Conservation (phyloP, 345 rosid species). For the Lumnitzera racemosa region DNA sequence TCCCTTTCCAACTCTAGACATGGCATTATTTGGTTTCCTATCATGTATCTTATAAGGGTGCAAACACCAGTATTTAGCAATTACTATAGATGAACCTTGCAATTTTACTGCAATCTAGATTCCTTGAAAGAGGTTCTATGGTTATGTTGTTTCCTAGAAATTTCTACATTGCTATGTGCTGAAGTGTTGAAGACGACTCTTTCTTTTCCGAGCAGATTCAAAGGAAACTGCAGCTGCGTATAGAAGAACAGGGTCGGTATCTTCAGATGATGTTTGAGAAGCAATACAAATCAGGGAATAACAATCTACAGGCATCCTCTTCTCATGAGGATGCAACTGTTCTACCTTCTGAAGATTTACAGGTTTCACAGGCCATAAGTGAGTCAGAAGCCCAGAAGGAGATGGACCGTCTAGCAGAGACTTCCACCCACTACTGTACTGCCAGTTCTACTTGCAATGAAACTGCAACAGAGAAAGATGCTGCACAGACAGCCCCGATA, state of each 20-base stretch:
- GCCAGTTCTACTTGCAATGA: background rate
- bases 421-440: too few relatives aligned
- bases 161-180: too few relatives aligned
- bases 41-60: too few relatives aligned
- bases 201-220: constrained; percentile 44
- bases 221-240: constrained; percentile 81
- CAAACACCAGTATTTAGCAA: too few relatives aligned
- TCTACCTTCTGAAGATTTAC: constrained; percentile 15
- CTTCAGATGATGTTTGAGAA: constrained; percentile 97
- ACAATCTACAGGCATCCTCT: constrained; percentile 49
- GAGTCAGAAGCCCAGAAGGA: constrained; percentile 24
- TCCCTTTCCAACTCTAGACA: background rate
- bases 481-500: constrained; percentile 20
- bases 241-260: constrained; percentile 94
- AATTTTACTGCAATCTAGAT: too few relatives aligned
- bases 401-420: background rate
- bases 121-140: too few relatives aligned
- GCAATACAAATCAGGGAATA: constrained; percentile 55
- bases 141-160: too few relatives aligned
- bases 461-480: constrained; percentile 6
- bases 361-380: constrained; percentile 23
- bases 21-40: background rate
- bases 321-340: constrained; percentile 36
- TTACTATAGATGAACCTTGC: too few relatives aligned
- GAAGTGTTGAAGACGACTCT: too few relatives aligned